phyloP scores from a whole-genome alignment of 768 basidiomycete genomes.

The Neoboletus brunneissimus region DNA sequence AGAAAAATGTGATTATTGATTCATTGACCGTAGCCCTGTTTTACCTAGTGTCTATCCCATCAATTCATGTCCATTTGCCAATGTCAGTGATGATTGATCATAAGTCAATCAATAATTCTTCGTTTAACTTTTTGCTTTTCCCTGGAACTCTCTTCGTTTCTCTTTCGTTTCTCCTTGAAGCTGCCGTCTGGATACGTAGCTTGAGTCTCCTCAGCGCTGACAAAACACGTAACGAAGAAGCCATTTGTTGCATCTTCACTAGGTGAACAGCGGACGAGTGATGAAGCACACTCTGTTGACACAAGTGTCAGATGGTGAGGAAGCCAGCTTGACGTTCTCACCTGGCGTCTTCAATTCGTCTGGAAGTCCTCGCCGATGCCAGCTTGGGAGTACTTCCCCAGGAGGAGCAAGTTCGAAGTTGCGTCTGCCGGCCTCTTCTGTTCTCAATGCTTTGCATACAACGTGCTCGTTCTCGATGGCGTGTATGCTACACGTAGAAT shows the following conservation, averaged over 20 bases:
- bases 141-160: slow-evolving; percentile 13
- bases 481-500: slow-evolving; percentile 97
- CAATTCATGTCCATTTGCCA: slow-evolving; percentile 5
- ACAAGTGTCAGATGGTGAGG: neutral
- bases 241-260: slow-evolving; percentile 91
- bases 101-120: slow-evolving; percentile 12
- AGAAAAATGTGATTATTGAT: slow-evolving; percentile 29
- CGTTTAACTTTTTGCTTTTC: slow-evolving; percentile 17
- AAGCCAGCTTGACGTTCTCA: slow-evolving; percentile 23
- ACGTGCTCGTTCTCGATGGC: slow-evolving; percentile 92
- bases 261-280: slow-evolving; percentile 70
- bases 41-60: slow-evolving; percentile 21
- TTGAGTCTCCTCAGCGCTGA: slow-evolving; percentile 25
- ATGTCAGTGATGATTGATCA: neutral
- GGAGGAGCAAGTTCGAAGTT: slow-evolving; percentile 69
- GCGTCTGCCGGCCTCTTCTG: slow-evolving; percentile 59
- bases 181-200: neutral
- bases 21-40: slow-evolving; percentile 27
- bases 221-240: slow-evolving; percentile 96
- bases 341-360: slow-evolving; percentile 61
- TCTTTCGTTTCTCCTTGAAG: slow-evolving; percentile 28
- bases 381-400: slow-evolving; percentile 68
- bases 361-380: slow-evolving; percentile 76
- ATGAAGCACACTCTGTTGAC: slow-evolving; percentile 52
- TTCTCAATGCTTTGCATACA: slow-evolving; percentile 67